These are phyloP conservation scores for Cystobasidium sp. DNA, from an alignment of 1,284 basidiomycete genomes.

Conservation along the genomic window DNA sequence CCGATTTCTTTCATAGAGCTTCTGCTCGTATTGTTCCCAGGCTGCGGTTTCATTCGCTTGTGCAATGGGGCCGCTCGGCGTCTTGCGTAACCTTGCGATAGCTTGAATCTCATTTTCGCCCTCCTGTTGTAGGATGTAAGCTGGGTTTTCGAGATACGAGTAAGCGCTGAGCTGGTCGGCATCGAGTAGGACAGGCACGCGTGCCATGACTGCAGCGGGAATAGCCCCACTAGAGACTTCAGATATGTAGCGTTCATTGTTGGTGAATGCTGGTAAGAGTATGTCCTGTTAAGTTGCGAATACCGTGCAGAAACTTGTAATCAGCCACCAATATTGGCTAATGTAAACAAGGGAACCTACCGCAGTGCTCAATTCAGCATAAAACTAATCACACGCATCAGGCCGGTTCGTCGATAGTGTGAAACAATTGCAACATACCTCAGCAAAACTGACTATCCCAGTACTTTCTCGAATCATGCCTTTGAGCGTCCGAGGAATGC, in stretches of 20 bases:
- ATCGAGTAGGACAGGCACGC: constrained; percentile 18
- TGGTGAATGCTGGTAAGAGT: constrained; percentile 10
- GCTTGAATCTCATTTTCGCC: constrained; percentile 12
- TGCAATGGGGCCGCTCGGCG: not conserved
- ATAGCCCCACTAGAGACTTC: constrained; percentile 8
- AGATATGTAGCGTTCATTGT: not conserved
- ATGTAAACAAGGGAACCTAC: no score
- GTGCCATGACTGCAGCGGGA: constrained; percentile 18
- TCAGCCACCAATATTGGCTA: no score
- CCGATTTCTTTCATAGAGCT: not conserved
- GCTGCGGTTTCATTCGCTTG: not conserved
- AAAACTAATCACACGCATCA: no score
- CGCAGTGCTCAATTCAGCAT: no score
- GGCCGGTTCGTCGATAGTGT: no score
- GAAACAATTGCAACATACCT: no score
- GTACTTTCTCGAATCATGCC: no score
- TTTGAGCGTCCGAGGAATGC: no score
- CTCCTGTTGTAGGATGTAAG: constrained; percentile 4
- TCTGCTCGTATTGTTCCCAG: constrained; percentile 8
- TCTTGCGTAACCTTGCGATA: constrained; percentile 7
- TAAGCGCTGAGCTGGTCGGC: not conserved
- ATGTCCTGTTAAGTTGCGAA: not conserved
- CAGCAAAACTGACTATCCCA: no score
- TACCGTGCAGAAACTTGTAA: not conserved
- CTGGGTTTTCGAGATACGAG: constrained; percentile 8